Conservation (phyloP, 768 basidiomycete genomes). For the Sporobolomyces pararoseus region DNA sequence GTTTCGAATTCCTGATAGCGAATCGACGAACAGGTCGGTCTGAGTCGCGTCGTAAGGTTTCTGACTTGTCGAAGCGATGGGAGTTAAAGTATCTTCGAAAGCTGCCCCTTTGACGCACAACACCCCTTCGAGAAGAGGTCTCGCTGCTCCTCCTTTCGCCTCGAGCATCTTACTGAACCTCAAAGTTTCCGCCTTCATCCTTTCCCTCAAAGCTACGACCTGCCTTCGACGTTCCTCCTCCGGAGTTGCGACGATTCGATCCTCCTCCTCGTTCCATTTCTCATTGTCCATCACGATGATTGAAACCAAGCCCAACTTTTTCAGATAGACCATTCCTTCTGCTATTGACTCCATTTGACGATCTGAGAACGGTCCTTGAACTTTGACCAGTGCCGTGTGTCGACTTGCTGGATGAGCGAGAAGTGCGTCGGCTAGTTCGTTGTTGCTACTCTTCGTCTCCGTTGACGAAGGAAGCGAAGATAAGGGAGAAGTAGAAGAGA, state of each 20-base stretch:
- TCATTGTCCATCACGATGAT: conserved; percentile 94
- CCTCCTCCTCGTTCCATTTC: conserved; percentile 61
- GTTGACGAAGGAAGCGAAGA: conserved; percentile 56
- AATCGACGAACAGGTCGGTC: conserved; percentile 64
- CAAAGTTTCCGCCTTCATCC: conserved; percentile 69
- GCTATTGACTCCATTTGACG: conserved; percentile 89
- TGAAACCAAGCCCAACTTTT: conserved; percentile 89
- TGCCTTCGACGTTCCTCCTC: conserved; percentile 1
- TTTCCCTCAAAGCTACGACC: conserved; percentile 35
- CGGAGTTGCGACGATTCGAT: conserved; percentile 10
- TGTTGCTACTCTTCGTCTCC: conserved; percentile 50
- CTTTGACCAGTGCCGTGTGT: conserved; percentile 89
- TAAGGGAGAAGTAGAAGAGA: conserved; percentile 62
- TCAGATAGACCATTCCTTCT: conserved; percentile 87
- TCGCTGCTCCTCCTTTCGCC: conserved; percentile 74
- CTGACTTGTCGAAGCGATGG: conserved; percentile 51
- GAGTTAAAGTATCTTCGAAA: conserved; percentile 34
- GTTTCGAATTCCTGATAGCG: conserved; percentile 77
- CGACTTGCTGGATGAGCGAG: conserved; percentile 63
- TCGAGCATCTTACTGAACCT: conserved; percentile 77
- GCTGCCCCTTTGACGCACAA: conserved; percentile 55
- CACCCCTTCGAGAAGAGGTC: conserved; percentile 81
- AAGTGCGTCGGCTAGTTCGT: conserved; percentile 25
- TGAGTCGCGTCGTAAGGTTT: conserved; percentile 47
- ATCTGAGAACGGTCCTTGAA: conserved; percentile 93